These are phyloP conservation scores for Saccharum spontaneum DNA, from an alignment of 176 grass and related monocot genomes.

Conservation along the genomic window DNA sequence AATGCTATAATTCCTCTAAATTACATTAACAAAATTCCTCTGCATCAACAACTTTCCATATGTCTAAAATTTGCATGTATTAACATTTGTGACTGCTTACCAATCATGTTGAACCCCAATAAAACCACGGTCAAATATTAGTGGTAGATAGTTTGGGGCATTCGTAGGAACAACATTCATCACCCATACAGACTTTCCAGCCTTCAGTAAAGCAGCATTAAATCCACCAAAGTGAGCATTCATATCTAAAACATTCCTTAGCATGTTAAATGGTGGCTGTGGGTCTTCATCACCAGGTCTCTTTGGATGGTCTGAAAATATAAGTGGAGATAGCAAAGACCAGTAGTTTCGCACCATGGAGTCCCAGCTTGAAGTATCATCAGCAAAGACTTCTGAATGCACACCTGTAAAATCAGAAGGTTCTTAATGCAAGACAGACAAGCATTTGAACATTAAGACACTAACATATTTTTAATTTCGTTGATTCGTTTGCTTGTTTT, in stretches of 20 bases:
- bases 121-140: slow-evolving; percentile 93
- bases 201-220: slow-evolving; percentile 90
- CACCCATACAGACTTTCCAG: slow-evolving; percentile 90
- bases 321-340: slow-evolving; percentile 94
- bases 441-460: slow-evolving; percentile 25
- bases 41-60: not conserved
- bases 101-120: slow-evolving; percentile 95
- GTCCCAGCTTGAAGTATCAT: slow-evolving; percentile 80
- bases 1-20: slow-evolving; percentile 6
- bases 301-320: slow-evolving; percentile 99
- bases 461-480: not conserved
- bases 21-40: not conserved
- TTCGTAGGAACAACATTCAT: slow-evolving; percentile 96
- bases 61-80: not conserved
- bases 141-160: slow-evolving; percentile 67
- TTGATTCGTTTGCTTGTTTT: slow-evolving; percentile 6
- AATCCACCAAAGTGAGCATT: slow-evolving; percentile 94
- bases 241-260: slow-evolving; percentile 99
- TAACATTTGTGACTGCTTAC: slow-evolving; percentile 35
- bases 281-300: slow-evolving; percentile 97
- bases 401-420: slow-evolving; percentile 52
- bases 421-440: slow-evolving; percentile 21
- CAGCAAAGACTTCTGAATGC: slow-evolving; percentile 64
- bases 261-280: slow-evolving; percentile 96
- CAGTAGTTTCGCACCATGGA: slow-evolving; percentile 84